A percentile compares a stretch with the other conserved stretches of the same genome.
phyloP scores from a whole-genome alignment of 176 grass and related monocot genomes.

The Luzula sylvatica region DNA sequence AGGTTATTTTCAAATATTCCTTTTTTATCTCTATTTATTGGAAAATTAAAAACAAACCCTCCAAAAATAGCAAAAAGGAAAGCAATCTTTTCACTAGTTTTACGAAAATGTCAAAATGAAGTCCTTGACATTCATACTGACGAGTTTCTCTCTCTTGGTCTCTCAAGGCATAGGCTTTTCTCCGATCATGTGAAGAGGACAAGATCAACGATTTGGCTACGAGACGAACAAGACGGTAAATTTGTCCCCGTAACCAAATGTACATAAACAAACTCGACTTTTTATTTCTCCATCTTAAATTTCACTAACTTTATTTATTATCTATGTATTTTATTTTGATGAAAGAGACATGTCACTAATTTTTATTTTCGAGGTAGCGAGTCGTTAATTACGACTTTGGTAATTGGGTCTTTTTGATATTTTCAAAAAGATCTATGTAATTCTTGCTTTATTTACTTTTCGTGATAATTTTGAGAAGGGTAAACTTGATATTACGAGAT shows the following conservation, averaged over 20 bases:
- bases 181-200: conserved; percentile 27
- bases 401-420: no score
- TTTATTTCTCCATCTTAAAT: no score
- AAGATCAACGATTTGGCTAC: conserved; percentile 25
- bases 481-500: no score
- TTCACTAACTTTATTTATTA: no score
- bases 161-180: conserved; percentile 26
- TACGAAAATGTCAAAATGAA: neutral
- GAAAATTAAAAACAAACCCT: neutral
- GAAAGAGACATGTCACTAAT: no score
- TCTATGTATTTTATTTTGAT: no score
- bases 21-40: neutral
- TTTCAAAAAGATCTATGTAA: no score
- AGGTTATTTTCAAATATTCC: conserved; percentile 36
- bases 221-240: conserved; percentile 2
- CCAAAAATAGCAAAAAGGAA: neutral
- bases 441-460: no score
- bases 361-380: no score
- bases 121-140: neutral
- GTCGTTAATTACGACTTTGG: no score
- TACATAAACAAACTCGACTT: no score
- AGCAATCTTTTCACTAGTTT: neutral
- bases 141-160: neutral
- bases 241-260: conserved; percentile 20
- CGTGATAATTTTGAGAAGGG: no score